phyloP scores from a whole-genome alignment of 306 rosid species.

The Dryas alaskensis region DNA sequence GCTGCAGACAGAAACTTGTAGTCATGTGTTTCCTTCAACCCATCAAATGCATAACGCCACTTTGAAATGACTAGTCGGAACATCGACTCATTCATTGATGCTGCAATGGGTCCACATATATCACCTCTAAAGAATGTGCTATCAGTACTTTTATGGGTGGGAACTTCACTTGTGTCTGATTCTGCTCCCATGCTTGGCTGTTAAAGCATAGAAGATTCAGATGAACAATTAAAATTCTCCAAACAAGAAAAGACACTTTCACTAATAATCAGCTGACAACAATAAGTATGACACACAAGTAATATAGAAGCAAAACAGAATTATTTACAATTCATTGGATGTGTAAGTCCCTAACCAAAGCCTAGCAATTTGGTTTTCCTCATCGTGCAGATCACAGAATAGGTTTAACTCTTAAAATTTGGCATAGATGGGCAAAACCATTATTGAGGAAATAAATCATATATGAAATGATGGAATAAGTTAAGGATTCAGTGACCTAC shows the following conservation, averaged over 20 bases:
- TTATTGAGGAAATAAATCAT: too few relatives aligned
- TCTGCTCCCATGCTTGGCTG: slow-evolving; percentile 46
- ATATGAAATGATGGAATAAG: too few relatives aligned
- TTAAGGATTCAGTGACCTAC: too few relatives aligned
- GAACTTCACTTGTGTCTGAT: slow-evolving; percentile 34
- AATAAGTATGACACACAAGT: too few relatives aligned
- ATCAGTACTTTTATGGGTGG: slow-evolving; percentile 41
- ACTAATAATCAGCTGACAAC: too few relatives aligned
- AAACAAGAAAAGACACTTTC: not conserved
- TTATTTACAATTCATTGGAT: too few relatives aligned
- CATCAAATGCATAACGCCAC: slow-evolving; percentile 82
- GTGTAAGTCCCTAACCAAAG: too few relatives aligned
- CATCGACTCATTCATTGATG: slow-evolving; percentile 84
- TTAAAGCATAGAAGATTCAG: slow-evolving; percentile 25
- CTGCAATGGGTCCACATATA: slow-evolving; percentile 90
- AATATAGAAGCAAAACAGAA: too few relatives aligned
- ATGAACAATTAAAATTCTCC: slow-evolving; percentile 17
- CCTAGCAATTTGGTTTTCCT: too few relatives aligned
- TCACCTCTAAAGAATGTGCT: slow-evolving; percentile 62
- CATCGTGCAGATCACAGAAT: too few relatives aligned
- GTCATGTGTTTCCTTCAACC: slow-evolving; percentile 78
- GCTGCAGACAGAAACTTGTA: slow-evolving; percentile 80
- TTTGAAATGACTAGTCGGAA: slow-evolving; percentile 77
- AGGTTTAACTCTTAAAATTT: too few relatives aligned
- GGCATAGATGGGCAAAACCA: too few relatives aligned